A percentile compares a stretch with the other conserved stretches of the same genome.
phyloP scores from a whole-genome alignment of 176 grass and related monocot species.

The bread wheat (Triticum aestivum) region IWGSC_CS_RefSeq_v2.1 NC_057800.1:565734509-565735008 shows the following conservation, averaged over 20 bases:
- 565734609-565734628: conserved; percentile 85
- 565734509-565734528: conserved; percentile 11
- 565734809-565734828: conserved; percentile 79
- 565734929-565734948: conserved; percentile 55
- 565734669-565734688: conserved; percentile 98
- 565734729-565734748: conserved; percentile 36
- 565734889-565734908: conserved; percentile 48
- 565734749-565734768: background rate
- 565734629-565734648: conserved; percentile 76
- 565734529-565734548: conserved; percentile 32
- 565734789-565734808: conserved; percentile 48
- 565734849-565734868: conserved; percentile 57
- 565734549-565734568: conserved; percentile 93
- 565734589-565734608: conserved; percentile 92
- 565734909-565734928: conserved; percentile 39
- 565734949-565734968: conserved; percentile 85
- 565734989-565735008: conserved; percentile 68
- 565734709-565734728: conserved; percentile 38
- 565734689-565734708: conserved; percentile 93
- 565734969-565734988: conserved; percentile 56
- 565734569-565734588: conserved; percentile 94
- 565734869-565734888: conserved; percentile 40
- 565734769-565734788: conserved; percentile 28
- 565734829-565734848: conserved; percentile 88
- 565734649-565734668: conserved; percentile 92